phyloP scores from a whole-genome alignment of 208 protist species.

The Wallacemonas sp. region DNA sequence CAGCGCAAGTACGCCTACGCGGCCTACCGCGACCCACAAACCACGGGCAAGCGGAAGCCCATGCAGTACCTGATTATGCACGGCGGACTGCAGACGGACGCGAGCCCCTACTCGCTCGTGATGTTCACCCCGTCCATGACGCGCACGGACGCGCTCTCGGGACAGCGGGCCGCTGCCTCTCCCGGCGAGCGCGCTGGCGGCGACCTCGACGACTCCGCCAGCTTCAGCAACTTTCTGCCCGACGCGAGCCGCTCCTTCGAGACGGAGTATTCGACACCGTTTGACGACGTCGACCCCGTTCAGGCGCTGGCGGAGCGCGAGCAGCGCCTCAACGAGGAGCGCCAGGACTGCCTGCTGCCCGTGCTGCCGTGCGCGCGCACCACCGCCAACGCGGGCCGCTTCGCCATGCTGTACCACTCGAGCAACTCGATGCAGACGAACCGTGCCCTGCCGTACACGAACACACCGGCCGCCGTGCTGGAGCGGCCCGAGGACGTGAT shows the following conservation, averaged over 20 bases:
- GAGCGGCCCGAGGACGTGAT: slow-evolving; percentile 47
- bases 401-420: slow-evolving; percentile 72
- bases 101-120: slow-evolving; percentile 71
- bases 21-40: slow-evolving; percentile 33
- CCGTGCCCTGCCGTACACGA: slow-evolving; percentile 61
- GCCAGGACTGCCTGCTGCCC: slow-evolving; percentile 41
- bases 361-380: slow-evolving; percentile 35
- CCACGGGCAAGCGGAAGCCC: slow-evolving; percentile 28
- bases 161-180: not conserved
- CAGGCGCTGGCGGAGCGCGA: slow-evolving; percentile 10
- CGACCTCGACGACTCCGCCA: slow-evolving; percentile 17
- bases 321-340: slow-evolving; percentile 24
- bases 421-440: slow-evolving; percentile 51
- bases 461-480: slow-evolving; percentile 69
- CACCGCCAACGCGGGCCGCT: slow-evolving; percentile 30
- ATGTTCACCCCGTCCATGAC: slow-evolving; percentile 60
- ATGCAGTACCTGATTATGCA: slow-evolving; percentile 82
- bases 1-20: slow-evolving; percentile 80
- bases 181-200: not conserved
- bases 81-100: slow-evolving; percentile 58
- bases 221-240: slow-evolving; percentile 13
- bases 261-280: slow-evolving; percentile 8
- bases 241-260: slow-evolving; percentile 11
- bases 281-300: slow-evolving; percentile 13
- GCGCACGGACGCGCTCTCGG: slow-evolving; percentile 19